These are phyloP conservation scores for Jasminum sambac DNA, from an alignment of 257 asterid species.

Conservation along the genomic window DNA sequence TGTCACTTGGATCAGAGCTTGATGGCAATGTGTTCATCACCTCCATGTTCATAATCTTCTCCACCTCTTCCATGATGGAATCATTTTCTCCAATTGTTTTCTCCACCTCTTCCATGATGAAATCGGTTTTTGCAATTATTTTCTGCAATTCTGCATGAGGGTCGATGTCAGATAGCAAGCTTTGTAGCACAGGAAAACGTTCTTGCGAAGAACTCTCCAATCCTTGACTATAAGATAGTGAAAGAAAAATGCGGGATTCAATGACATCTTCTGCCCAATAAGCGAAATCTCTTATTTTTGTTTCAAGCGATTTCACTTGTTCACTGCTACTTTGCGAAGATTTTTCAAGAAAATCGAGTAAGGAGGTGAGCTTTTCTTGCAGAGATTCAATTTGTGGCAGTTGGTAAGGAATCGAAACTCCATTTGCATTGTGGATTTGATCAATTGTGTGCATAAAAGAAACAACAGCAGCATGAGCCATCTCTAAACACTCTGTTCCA, in stretches of 20 bases:
- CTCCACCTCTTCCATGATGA: neutral
- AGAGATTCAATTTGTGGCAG: no score
- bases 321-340: neutral
- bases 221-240: no score
- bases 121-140: no score
- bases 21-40: neutral
- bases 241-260: no score
- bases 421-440: no score
- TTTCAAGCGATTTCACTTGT: neutral
- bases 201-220: neutral
- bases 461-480: no score
- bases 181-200: no score
- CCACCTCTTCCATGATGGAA: neutral
- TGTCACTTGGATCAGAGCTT: neutral
- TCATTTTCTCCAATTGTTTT: no score
- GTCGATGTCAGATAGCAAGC: neutral
- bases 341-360: neutral
- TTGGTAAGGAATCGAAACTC: no score
- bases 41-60: neutral
- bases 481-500: no score
- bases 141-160: neutral
- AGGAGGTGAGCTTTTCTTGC: neutral
- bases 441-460: no score
- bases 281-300: neutral
- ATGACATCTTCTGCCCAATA: neutral